Conservation (phyloP, 78 protist species). For the Guillardia theta region DNA sequence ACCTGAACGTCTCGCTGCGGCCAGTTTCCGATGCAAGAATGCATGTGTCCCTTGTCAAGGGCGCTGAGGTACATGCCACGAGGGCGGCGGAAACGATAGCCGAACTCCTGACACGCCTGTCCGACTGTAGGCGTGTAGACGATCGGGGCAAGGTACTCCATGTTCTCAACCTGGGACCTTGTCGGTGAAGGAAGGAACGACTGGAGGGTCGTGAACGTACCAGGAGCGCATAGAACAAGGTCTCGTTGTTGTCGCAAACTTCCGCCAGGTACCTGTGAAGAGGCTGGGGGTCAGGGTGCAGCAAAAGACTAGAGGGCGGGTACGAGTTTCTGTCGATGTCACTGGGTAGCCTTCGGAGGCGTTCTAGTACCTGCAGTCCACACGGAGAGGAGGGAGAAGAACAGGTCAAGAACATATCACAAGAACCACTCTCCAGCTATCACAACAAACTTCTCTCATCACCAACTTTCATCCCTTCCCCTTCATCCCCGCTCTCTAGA, state of each 20-base stretch:
- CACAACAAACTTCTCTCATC: too few species aligned
- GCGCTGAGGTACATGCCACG: slow-evolving; percentile 85
- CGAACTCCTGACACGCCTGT: neutral
- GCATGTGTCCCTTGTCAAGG: slow-evolving; percentile 73
- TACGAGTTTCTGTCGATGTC: neutral
- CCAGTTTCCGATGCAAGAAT: slow-evolving; percentile 77
- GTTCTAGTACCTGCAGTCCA: neutral
- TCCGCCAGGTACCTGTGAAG: neutral
- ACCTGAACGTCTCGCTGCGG: slow-evolving; percentile 62
- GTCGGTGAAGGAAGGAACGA: too few species aligned
- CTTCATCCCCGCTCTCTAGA: too few species aligned
- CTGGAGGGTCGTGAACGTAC: too few species aligned
- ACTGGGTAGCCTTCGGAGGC: neutral
- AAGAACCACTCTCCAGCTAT: too few species aligned
- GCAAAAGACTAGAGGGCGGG: neutral
- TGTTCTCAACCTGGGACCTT: too few species aligned
- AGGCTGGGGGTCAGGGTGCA: neutral
- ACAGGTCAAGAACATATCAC: too few species aligned
- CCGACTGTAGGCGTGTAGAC: slow-evolving; percentile 92
- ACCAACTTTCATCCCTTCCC: too few species aligned
- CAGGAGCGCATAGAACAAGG: slow-evolving; percentile 78
- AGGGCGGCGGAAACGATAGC: neutral
- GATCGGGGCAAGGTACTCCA: slow-evolving; percentile 75
- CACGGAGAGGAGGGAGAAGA: neutral
- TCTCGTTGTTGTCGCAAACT: slow-evolving; percentile 61